Base-by-base conservation (phyloP, 2,329 filamentous ascomycete species). In the Metarhizium humberi region DNA sequence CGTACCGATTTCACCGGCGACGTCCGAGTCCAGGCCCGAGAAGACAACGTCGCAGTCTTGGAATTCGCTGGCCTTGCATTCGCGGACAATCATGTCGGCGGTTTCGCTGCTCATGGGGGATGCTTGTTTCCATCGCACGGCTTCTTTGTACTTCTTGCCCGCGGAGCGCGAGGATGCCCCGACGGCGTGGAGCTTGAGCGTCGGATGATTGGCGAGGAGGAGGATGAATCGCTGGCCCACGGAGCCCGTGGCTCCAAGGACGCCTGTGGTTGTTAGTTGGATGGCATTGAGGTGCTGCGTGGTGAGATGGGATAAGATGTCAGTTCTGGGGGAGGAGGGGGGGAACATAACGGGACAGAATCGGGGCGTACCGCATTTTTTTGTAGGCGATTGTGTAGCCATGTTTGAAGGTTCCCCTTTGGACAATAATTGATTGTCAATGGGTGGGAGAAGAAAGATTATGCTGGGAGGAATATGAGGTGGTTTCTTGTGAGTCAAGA, bases 151-250 rank as follows among this genome's bases (percentile, higher is more conserved):
- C 69, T 87, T 88, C 79, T 96, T 96, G 67, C 92, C 92, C 6
- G 90, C 90, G 10, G 91, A 96, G 57, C 90, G 84, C 57, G 89
- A 84, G 18, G 91, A 96, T 40, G 94, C 94, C 60, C 94, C 94
- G 51, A 97, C 83, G 57, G 91, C 91, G 61, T 94, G 87, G 56
- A 97, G 85, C 60, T 84, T 84, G 65, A 97, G 88, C 71, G 88
- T 82, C 16, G 92, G 92, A 74, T 97, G 92, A 54, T 90, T 81
- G 48, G 89, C 86, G 59, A 97, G 86, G 53, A 97, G 83, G 38
- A 96, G 85, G 69, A 97, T 94, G 72, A 97, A 97, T 66, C 94
- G 86, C 74, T 96, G 91, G 64, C 92, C 92, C 14, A 97, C 92
- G 40, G 91, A 95, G 67, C 94, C 94, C 36, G 92, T 97, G 73